These are phyloP conservation scores for Nicotiana paniculata DNA, from an alignment of 257 asterid species.

Conservation along the genomic window DNA sequence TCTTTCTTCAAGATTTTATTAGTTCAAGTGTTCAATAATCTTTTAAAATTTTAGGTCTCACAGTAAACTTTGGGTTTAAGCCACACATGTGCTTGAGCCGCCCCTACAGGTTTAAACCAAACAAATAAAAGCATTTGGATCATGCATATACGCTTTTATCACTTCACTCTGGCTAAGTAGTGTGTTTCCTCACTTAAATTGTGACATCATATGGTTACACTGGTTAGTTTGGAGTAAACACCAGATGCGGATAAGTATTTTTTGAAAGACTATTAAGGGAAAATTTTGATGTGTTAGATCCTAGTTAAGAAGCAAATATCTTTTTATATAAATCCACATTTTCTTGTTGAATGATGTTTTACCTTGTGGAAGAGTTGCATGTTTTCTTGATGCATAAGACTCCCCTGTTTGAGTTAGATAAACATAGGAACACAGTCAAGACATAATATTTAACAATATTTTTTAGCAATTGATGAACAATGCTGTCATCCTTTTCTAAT, in stretches of 20 bases:
- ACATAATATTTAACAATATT: not conserved
- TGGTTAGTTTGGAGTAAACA: not conserved
- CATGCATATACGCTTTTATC: not conserved
- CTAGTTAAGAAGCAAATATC: not conserved
- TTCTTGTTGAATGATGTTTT: not conserved
- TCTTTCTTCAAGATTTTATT: too few relatives aligned
- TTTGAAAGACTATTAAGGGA: not conserved
- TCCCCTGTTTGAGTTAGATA: constrained; percentile 6
- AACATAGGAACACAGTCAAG: not conserved
- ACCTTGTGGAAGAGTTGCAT: constrained; percentile 6
- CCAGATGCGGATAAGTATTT: not conserved
- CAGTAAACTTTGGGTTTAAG: too few relatives aligned
- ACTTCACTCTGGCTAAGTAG: not conserved
- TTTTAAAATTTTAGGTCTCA: too few relatives aligned
- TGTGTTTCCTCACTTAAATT: not conserved
- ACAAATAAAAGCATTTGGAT: not conserved
- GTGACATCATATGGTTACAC: not conserved
- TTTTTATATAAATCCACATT: not conserved
- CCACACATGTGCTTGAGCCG: too few relatives aligned
- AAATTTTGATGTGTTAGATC: not conserved
- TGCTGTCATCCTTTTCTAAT: not conserved
- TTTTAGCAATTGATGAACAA: not conserved
- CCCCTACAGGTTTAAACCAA: too few relatives aligned
- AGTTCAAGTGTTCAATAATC: too few relatives aligned
- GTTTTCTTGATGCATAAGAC: constrained; percentile 2